A percentile compares a stretch with the other conserved stretches of the same genome.
These are phyloP conservation scores for Aspergillus diversus DNA, from an alignment of 495 filamentous ascomycete species.

Conservation along the genomic window DNA sequence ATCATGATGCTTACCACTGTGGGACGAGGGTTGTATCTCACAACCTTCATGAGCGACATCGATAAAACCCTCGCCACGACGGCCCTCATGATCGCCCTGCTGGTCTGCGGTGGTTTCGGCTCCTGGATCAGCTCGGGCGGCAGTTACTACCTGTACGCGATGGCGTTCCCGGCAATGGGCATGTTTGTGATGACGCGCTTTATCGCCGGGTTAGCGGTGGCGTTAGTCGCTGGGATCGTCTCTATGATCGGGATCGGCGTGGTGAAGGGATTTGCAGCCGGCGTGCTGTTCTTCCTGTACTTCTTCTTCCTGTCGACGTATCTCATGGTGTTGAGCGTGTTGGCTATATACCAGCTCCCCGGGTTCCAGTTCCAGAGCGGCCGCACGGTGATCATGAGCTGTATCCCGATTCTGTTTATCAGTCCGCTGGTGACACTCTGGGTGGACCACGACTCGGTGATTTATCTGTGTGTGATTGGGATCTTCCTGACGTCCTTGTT, in stretches of 20 bases:
- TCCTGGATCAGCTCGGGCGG: slow-evolving; percentile 24
- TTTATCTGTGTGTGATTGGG: slow-evolving; percentile 21
- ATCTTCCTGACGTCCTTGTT: slow-evolving; percentile 17
- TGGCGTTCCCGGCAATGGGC: slow-evolving; percentile 25
- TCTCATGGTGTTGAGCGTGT: slow-evolving; percentile 19
- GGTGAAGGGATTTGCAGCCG: slow-evolving; percentile 19
- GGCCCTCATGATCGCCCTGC: slow-evolving; percentile 22
- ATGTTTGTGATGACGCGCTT: slow-evolving; percentile 27
- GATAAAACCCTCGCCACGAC: slow-evolving; percentile 24
- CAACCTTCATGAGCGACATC: slow-evolving; percentile 23
- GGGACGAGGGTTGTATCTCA: slow-evolving; percentile 23
- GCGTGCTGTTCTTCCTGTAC: slow-evolving; percentile 24
- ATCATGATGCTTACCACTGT: slow-evolving; percentile 23
- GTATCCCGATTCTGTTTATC: slow-evolving; percentile 24
- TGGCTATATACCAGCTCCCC: slow-evolving; percentile 22
- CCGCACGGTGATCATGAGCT: slow-evolving; percentile 22
- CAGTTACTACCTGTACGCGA: slow-evolving; percentile 25
- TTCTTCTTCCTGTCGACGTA: slow-evolving; percentile 24
- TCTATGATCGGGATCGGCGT: slow-evolving; percentile 18
- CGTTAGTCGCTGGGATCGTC: slow-evolving; percentile 19
- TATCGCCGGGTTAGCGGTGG: slow-evolving; percentile 18
- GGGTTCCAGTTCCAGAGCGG: slow-evolving; percentile 24
- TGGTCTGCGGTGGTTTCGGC: slow-evolving; percentile 25
- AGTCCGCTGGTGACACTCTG: slow-evolving; percentile 22
- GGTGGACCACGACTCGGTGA: slow-evolving; percentile 24